These are phyloP conservation scores for Mycena maculata DNA, from an alignment of 768 basidiomycete species.

Conservation along the genomic window DNA sequence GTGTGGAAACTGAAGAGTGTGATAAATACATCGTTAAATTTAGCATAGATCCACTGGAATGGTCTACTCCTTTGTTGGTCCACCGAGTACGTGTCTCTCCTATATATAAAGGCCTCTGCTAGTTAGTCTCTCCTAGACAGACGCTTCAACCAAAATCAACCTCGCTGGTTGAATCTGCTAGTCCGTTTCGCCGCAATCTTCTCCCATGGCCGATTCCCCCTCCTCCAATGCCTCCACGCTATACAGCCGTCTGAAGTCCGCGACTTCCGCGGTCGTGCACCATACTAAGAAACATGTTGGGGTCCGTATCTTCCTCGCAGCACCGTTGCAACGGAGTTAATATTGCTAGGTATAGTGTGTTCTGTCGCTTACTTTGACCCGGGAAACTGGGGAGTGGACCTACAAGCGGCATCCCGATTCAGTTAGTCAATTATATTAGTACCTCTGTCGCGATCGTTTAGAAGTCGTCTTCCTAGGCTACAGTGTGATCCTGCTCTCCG, in stretches of 20 bases:
- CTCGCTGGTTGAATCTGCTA: no score
- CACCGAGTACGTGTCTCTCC: conserved; percentile 21
- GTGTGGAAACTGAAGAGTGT: background rate
- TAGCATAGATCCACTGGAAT: conserved; percentile 18
- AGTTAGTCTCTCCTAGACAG: no score
- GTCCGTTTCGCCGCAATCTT: conserved; percentile 21
- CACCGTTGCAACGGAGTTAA: conserved; percentile 45
- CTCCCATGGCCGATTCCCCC: conserved; percentile 32
- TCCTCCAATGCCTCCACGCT: conserved; percentile 1
- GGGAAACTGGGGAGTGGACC: conserved; percentile 79
- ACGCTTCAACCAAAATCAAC: no score
- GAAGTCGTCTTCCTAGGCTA: no score
- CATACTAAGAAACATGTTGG: conserved; percentile 78
- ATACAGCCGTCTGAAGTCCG: conserved; percentile 43
- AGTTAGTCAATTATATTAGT: conserved; percentile 65
- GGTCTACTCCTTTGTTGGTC: conserved; percentile 20
- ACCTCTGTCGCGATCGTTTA: no score
- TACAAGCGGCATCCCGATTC: conserved; percentile 86
- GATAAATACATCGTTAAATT: conserved; percentile 1
- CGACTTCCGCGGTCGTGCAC: conserved; percentile 49
- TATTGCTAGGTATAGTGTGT: conserved; percentile 76
- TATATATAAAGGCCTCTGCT: conserved; percentile 28
- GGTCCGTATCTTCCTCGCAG: conserved; percentile 35
- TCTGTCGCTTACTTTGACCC: conserved; percentile 92
- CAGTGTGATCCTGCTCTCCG: conserved; percentile 80